Evolutionary conservation across 768 basidiomycete species (phyloP).

Genomic region (Panus rudis): DNA sequence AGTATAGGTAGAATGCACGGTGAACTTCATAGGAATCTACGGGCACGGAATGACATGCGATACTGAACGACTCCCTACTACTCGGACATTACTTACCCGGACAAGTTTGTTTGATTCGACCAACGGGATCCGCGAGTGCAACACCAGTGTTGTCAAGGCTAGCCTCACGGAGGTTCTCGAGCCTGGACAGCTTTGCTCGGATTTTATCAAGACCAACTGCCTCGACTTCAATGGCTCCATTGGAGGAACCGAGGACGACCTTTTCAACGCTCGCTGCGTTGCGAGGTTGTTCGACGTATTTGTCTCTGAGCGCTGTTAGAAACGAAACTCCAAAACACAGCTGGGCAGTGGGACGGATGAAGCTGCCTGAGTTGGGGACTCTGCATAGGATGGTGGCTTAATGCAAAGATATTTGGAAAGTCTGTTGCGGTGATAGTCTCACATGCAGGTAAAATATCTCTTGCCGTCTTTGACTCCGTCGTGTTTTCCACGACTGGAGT

Average conservation of each 20-base stretch:
- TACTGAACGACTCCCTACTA: no score
- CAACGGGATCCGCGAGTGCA: conserved; percentile 40
- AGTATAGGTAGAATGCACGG: no score
- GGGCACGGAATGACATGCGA: no score
- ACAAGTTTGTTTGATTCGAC: conserved; percentile 49
- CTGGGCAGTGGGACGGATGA: conserved; percentile 63
- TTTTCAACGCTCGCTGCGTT: conserved; percentile 49
- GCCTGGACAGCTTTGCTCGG: conserved; percentile 55
- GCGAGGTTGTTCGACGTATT: conserved; percentile 67
- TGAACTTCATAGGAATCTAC: no score
- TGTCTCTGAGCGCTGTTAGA: conserved; percentile 61
- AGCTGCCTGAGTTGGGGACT: conserved; percentile 61
- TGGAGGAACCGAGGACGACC: conserved; percentile 73
- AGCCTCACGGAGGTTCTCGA: conserved; percentile 66
- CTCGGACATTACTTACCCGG: no score
- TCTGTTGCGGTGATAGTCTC: conserved; percentile 20
- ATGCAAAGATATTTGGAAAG: conserved; percentile 2
- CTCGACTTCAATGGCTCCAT: conserved; percentile 78
- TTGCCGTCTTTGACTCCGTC: conserved; percentile 73
- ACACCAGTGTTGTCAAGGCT: conserved; percentile 72
- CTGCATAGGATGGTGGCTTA: conserved; percentile 29
- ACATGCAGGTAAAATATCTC: conserved; percentile 77
- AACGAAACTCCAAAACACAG: conserved; percentile 65
- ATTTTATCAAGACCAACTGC: conserved; percentile 80
- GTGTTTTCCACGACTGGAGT: conserved; percentile 78